These are phyloP conservation scores for Colletotrichum siamense DNA, from an alignment of 2,329 filamentous ascomycete genomes.

Conservation along the genomic window DNA sequence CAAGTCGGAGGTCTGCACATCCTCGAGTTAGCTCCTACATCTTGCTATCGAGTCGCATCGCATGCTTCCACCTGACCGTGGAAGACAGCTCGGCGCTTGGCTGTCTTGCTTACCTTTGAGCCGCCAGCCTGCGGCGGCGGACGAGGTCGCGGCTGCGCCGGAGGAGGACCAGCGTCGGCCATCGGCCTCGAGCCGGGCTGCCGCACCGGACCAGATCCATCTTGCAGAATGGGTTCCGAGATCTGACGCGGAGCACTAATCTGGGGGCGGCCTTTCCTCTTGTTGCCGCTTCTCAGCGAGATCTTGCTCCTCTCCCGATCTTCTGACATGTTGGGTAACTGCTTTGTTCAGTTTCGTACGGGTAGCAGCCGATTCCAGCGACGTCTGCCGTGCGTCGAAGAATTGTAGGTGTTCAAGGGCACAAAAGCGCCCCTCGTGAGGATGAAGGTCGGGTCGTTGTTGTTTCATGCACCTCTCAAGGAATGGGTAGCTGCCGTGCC, in stretches of 20 bases:
- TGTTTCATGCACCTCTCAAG: constrained; percentile 15
- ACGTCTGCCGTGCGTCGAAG: background rate
- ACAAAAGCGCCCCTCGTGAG: background rate
- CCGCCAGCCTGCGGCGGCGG: constrained; percentile 59
- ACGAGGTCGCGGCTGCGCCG: constrained; percentile 23
- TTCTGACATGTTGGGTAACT: constrained; percentile 58
- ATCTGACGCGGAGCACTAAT: constrained; percentile 70
- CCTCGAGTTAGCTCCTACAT: background rate
- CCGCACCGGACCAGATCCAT: constrained; percentile 32
- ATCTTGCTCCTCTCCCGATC: constrained; percentile 59
- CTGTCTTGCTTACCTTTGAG: constrained; percentile 50
- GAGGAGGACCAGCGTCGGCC: constrained; percentile 15
- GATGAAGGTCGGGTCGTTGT: background rate
- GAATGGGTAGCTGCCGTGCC: constrained; percentile 14
- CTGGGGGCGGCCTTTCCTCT: constrained; percentile 64
- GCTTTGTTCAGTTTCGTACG: background rate
- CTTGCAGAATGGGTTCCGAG: constrained; percentile 63
- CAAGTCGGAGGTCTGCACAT: constrained; percentile 71
- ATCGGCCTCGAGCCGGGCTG: constrained; percentile 27
- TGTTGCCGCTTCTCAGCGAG: constrained; percentile 64
- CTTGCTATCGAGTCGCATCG: background rate
- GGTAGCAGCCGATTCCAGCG: background rate
- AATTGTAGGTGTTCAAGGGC: background rate
- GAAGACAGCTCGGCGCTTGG: background rate
- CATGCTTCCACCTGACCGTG: background rate